Evolutionary conservation across 2,329 filamentous ascomycete species (phyloP), one percentile per base, ranked within the genome.

Genomic region (Aureobasidium vineae): DNA sequence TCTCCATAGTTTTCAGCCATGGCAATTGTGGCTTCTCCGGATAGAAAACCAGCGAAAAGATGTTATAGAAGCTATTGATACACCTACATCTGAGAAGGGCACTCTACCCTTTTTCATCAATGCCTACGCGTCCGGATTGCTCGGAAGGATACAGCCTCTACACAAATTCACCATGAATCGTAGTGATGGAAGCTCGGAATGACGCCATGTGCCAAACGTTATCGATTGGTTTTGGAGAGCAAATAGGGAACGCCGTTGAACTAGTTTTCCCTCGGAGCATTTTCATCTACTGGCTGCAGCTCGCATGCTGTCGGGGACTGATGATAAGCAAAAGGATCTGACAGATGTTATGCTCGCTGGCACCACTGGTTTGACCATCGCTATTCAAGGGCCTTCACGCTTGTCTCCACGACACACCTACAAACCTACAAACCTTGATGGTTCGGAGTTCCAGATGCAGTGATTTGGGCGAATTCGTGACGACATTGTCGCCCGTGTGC

Each of bases 1-100:
- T 63, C 60, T 49, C 43, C 60, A 52, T 38, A 52, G n/a, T 40
- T 15, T 8, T 63, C 45, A 10, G 60, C 60, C 60, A 63, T 63
- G n/a, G 21, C 19, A 28, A 41, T n/a, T 19, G 2, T 19, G 8
- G 11, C 19, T 21, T 38, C 16, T 41, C 50, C 8, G 11, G 33
- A 15, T 40, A n/a, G n/a, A n/a, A 41, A n/a, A 43, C 23, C 11
- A 28, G 53, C 23, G 23, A 38, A 28, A 8, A 43, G 16, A 23
- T 19, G n/a, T 33, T 7, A 31, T 31, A 2, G 38, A 40, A 53
- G 21, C 19, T 13, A 21, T 16, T 33, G 16, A n/a, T 5, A 19
- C n/a, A 16, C 33, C 31, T 38, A 38, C 52, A 16, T 26, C 15
- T 26, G 5, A 40, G 33, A 38, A 3, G 52, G 52, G n/a, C 31